Base-by-base conservation (phyloP, 164 flowering plant species). In the Kalanchoe fedtschenkoi region DNA sequence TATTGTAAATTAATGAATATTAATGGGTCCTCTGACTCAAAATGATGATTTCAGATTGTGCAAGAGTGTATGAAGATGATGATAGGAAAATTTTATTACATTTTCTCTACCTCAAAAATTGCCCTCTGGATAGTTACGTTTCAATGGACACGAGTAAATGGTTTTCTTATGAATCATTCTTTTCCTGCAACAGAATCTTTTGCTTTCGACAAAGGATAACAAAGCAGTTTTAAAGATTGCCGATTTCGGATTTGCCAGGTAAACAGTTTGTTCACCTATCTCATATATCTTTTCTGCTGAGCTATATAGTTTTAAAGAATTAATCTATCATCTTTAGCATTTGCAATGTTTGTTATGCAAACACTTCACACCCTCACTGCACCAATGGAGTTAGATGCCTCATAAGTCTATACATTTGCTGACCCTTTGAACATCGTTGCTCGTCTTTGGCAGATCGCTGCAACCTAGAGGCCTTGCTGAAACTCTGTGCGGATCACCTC, bases 191-290 rank as follows among this genome's bases (percentile, higher is more conserved):
- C 95, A 91, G 99, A 93, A 91, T 78, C 97, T 93, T 56, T 91
- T 93, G 55, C 95, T 90, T 32, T 80, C 88, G 34, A 61, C 89
- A 61, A 80, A 77, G 66, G 89, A 80, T 42, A 70, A 70, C 60
- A 76, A 70, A 61, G 71, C 91, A 47, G 77, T 80, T 44, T 61
- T 93, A 76, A 93, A 93, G 83, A 88, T 93, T 72, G 99, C 99
- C n/a, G 99, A 90, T 74, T 93, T 93, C 75, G 99, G 99, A 61
- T 93, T 90, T 78, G 99, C 99, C 30, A 88, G 97, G 99, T 90
- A 69, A 69, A 39, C 26, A 46, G 26, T 6, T 26, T 39, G 22
- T 6, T 53, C 15, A 17, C 32, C 22, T 19, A 53, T n/a, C 47
- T 9, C 11, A 21, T 33, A 13, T 10, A 24, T 29, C n/a, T 11